phyloP scores from a whole-genome alignment of 495 filamentous ascomycete genomes.

The Poronia punctata region DNA sequence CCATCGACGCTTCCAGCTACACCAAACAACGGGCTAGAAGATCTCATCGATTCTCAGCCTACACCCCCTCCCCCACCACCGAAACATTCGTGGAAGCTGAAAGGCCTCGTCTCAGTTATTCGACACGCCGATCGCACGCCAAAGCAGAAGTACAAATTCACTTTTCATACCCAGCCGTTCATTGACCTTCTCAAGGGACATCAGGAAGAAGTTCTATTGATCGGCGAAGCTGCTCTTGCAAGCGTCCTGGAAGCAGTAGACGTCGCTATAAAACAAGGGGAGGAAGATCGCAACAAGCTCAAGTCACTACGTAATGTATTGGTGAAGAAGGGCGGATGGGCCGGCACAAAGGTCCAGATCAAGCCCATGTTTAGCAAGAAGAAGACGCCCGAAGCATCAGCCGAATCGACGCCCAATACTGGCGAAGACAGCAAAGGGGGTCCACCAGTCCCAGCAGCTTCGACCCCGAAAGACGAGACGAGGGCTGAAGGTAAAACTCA shows the following conservation, averaged over 20 bases:
- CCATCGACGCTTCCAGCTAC: constrained; percentile 36
- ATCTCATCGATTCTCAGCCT: constrained; percentile 26
- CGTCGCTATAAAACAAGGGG: constrained; percentile 62
- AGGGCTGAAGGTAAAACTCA: not conserved
- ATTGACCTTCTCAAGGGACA: constrained; percentile 90
- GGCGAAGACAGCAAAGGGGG: constrained; percentile 18
- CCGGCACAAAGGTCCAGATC: constrained; percentile 96
- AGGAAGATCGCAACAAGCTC: constrained; percentile 84
- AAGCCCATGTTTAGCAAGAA: constrained; percentile 95
- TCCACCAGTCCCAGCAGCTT: constrained; percentile 54
- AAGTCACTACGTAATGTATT: constrained; percentile 75
- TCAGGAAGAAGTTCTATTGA: constrained; percentile 90
- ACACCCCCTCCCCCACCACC: constrained; percentile 70
- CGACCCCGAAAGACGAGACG: constrained; percentile 38
- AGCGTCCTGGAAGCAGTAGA: constrained; percentile 84
- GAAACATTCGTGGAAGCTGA: constrained; percentile 95
- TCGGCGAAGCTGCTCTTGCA: constrained; percentile 81
- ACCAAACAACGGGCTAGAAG: constrained; percentile 22
- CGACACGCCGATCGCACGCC: constrained; percentile 94
- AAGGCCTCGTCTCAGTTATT: constrained; percentile 96
- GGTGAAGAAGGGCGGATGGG: constrained; percentile 84
- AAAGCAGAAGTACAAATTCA: constrained; percentile 99
- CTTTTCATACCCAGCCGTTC: constrained; percentile 94
- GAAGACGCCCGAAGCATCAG: constrained; percentile 44
- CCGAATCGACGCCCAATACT: constrained; percentile 16